Evolutionary conservation across 441 rosid species (phyloP).

Genomic region (Adansonia grandidieri): DNA sequence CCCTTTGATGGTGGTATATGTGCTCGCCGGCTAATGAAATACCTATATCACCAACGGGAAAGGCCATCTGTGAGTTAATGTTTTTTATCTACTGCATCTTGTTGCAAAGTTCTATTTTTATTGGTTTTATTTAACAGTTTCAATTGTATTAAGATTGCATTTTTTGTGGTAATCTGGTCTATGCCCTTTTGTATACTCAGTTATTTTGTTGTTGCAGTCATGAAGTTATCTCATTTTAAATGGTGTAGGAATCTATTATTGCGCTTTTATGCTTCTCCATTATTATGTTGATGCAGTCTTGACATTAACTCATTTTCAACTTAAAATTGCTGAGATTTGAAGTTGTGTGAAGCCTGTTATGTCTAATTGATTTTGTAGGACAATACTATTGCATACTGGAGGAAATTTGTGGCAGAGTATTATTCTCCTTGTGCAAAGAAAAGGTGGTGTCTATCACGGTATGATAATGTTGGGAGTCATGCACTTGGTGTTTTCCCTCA

Average conservation of each 20-base stretch:
- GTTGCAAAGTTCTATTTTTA: background rate
- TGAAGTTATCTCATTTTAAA: background rate
- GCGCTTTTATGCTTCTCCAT: too few species aligned
- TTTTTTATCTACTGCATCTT: constrained; percentile 4
- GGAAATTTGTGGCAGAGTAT: constrained; percentile 90
- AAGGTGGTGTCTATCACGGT: constrained; percentile 93
- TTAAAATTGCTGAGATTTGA: constrained; percentile 9
- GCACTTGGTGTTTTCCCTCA: constrained; percentile 96
- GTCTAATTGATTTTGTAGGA: constrained; percentile 58
- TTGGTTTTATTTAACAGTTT: background rate
- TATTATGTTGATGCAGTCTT: background rate
- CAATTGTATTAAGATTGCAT: background rate
- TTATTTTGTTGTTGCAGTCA: background rate
- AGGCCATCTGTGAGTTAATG: constrained; percentile 73
- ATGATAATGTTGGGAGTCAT: constrained; percentile 90
- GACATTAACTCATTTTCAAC: background rate
- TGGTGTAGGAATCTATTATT: background rate
- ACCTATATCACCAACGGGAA: constrained; percentile 91
- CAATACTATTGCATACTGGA: constrained; percentile 89
- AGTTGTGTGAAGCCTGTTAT: constrained; percentile 11
- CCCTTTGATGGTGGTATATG: constrained; percentile 84
- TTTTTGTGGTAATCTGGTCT: background rate
- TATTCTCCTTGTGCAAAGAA: constrained; percentile 97
- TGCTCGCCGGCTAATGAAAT: constrained; percentile 97
- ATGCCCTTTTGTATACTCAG: background rate